Percentiles rank a stretch among this genome's conserved stretches.
Conservation (phyloP, 148 eudicot species). For the Cornus controversa region DNA sequence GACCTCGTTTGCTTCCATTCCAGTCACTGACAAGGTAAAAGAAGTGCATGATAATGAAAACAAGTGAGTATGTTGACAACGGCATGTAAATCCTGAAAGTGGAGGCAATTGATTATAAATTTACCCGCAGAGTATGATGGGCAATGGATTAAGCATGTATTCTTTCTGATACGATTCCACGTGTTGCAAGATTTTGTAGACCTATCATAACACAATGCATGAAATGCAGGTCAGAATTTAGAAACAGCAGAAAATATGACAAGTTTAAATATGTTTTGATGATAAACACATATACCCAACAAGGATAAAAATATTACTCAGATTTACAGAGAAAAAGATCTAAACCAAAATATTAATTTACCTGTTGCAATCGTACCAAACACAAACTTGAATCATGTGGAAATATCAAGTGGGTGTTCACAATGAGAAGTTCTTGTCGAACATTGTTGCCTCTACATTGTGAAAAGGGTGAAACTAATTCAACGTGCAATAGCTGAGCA, state of each 20-base stretch:
- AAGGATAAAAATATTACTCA: background rate
- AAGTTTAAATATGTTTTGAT: background rate
- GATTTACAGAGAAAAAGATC: background rate
- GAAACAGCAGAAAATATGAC: background rate
- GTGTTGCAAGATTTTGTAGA: slow-evolving; percentile 85
- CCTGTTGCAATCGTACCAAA: slow-evolving; percentile 90
- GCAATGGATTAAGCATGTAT: slow-evolving; percentile 73
- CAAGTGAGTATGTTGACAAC: background rate
- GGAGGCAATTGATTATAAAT: slow-evolving; percentile 2
- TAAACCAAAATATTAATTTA: slow-evolving; percentile 27
- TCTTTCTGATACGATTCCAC: slow-evolving; percentile 94
- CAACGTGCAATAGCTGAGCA: slow-evolving; percentile 94
- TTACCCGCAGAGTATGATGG: slow-evolving; percentile 94
- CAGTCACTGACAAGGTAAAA: slow-evolving; percentile 60
- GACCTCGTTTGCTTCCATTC: slow-evolving; percentile 99
- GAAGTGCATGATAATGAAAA: background rate
- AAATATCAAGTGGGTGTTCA: slow-evolving; percentile 91
- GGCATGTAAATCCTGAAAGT: background rate
- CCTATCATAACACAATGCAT: slow-evolving; percentile 39
- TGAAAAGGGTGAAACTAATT: slow-evolving; percentile 60
- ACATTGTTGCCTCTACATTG: slow-evolving; percentile 55
- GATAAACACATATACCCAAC: too few species aligned
- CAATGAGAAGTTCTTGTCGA: slow-evolving; percentile 79
- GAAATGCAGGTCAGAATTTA: background rate
- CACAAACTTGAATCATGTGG: slow-evolving; percentile 96